Conservation (phyloP, 257 asterid species). For the Gentiana straminea region DNA sequence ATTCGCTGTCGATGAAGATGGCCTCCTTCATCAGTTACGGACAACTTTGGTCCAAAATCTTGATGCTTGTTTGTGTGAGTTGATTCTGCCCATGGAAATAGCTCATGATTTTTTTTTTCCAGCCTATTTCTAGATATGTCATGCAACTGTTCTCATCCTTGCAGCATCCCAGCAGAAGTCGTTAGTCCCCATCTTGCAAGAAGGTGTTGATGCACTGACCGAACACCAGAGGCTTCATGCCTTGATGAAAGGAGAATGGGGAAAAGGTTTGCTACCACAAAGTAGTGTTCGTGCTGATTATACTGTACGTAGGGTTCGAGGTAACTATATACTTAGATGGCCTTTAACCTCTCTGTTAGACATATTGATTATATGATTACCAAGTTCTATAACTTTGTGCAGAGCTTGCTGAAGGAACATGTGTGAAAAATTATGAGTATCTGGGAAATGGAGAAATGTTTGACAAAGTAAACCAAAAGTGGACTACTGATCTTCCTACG, state of each 20-base stretch:
- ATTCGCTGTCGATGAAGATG: constrained; percentile 79
- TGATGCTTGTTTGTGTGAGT: constrained; percentile 49
- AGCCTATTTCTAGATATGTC: constrained; percentile 3
- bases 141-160: constrained; percentile 9
- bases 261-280: constrained; percentile 85
- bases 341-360: no score
- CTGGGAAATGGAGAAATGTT: constrained; percentile 66
- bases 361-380: not conserved
- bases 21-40: constrained; percentile 77
- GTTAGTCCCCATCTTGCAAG: constrained; percentile 52
- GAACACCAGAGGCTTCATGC: constrained; percentile 91
- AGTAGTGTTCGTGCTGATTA: constrained; percentile 67
- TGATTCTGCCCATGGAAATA: constrained; percentile 12
- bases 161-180: constrained; percentile 48
- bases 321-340: constrained; percentile 26
- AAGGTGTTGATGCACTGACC: constrained; percentile 70
- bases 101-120: not conserved
- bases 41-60: constrained; percentile 63
- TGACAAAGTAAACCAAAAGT: constrained; percentile 61
- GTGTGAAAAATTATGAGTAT: constrained; percentile 87
- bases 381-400: constrained; percentile 10
- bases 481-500: constrained; percentile 71
- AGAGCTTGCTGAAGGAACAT: constrained; percentile 96
- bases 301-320: constrained; percentile 67
- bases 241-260: constrained; percentile 93